Base-by-base conservation (phyloP, 2,329 filamentous ascomycete species). In the Chlorencoelia australis region DNA sequence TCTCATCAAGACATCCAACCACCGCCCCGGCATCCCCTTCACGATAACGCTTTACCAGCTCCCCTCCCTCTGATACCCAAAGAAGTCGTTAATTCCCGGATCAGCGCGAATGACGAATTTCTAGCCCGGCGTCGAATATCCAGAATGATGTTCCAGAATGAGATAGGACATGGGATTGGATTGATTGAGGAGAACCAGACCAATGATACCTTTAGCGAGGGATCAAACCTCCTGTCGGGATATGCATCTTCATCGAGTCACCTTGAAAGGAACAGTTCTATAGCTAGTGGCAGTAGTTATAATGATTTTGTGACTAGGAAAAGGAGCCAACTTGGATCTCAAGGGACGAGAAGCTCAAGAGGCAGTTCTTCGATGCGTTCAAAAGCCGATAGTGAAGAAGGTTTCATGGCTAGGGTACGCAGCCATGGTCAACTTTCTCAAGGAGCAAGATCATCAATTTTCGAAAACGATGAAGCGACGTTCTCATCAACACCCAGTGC, bases 51-150 rank as follows among this genome's bases (percentile, higher is more conserved):
- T 16, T 49, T 49, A 17, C 48, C 49, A 17, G 20, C 24, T 7
- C 29, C 25, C 8, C 32, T 31, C 26, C 37, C 24, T 17, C 30
- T 50, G 8, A 54, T 55, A 20, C 40, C 47, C 8, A 48, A 42
- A 30, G 50, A 54, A 28, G 27, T 48, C 4, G 47, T 55, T 4
- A 37, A 40, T 27, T 41, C 27, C 20, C 42, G 48, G 15, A 27
- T 55, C 4, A 42, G 28, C 15, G 44, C 44, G 11, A 55, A 56
- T 40, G 51, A 55, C 10, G 46, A 53, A 21, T 54, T 50, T 13
- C 25, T 54, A 5, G 51, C 49, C 26, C 43, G 47, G 27, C 36
- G 51, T 24, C 41, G 47, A 16, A 44, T 43, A 20, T 52, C 50
- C 20, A 41, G 47, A 20, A 21, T 53, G 6, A 22, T 45, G 8